Evolutionary conservation across 2,329 filamentous ascomycete species (phyloP).

Genomic region (Microdochium paspali): DNA sequence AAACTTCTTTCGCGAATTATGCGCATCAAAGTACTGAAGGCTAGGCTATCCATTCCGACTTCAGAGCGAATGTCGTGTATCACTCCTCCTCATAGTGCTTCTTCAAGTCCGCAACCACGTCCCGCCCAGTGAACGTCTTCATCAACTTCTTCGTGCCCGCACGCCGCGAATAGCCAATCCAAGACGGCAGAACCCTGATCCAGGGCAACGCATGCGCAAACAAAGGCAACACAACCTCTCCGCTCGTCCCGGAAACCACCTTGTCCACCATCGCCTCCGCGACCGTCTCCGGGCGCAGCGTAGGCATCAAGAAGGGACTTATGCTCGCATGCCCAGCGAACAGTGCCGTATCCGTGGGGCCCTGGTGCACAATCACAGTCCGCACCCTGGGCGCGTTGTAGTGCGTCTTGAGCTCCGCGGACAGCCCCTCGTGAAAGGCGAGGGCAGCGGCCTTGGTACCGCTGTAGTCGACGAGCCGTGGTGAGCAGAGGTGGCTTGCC

Average conservation of each 20-base stretch:
- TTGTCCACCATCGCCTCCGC: constrained; percentile 53
- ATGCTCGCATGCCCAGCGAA: constrained; percentile 46
- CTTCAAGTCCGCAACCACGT: constrained; percentile 36
- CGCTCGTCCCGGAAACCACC: constrained; percentile 47
- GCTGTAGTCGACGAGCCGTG: constrained; percentile 50
- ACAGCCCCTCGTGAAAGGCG: constrained; percentile 49
- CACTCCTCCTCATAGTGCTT: constrained; percentile 22
- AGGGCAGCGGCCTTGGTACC: constrained; percentile 48
- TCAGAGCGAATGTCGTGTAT: too few species aligned
- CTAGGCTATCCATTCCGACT: too few species aligned
- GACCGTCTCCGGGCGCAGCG: constrained; percentile 51
- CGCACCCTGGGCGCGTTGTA: constrained; percentile 47
- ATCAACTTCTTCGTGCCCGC: constrained; percentile 30
- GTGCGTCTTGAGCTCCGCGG: constrained; percentile 36
- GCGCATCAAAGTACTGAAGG: too few species aligned
- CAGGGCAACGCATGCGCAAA: constrained; percentile 29
- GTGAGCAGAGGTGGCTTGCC: constrained; percentile 42
- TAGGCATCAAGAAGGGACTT: constrained; percentile 38
- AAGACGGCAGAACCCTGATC: constrained; percentile 48
- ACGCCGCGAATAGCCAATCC: constrained; percentile 48
- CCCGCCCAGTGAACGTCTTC: constrained; percentile 32
- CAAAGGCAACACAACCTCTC: constrained; percentile 44
- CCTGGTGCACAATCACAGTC: constrained; percentile 57
- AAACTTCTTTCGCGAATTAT: too few species aligned
- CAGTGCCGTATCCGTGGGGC: constrained; percentile 51